Base-by-base conservation (phyloP, 1,284 basidiomycete species). In the Agroathelia rolfsii region DNA sequence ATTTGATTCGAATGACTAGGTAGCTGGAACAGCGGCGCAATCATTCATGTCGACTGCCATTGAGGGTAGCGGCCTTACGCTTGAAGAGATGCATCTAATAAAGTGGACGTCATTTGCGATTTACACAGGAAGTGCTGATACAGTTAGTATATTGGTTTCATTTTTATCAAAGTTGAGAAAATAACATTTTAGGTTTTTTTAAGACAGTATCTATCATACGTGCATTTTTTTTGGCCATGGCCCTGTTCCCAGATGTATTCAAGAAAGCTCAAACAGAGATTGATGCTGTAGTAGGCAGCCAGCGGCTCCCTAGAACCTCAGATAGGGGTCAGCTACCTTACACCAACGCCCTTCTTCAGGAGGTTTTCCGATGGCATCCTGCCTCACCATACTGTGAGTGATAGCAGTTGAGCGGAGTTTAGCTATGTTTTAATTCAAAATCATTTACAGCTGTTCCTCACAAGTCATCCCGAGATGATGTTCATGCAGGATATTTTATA, bases 241-340 rank as follows among this genome's bases (percentile, higher is more conserved):
- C 68, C 2, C 53, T 69, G 11, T 50, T 67, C 44, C 72, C 70
- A 9, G 63, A 67, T 27, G 63, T 64, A 15, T 58, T 61, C 33
- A 58, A 51, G 40, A 64, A 60, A 37, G 78, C 76, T 2, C 77
- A 77, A 41, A 59, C 55, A 36, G 76, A 81, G 48, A 64, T 81
- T 37, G 76, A 81, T 47, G 44, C 58, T 15, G 64, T 81, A 11
- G 44, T 79, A 39, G 76, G 76, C 32, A 52, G 49, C 36, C 65
- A 72, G 40, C 62, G 78, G 36, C 59, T 82, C 9, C 79, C 80
- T 21, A 66, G 58, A 3, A 70, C 77, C 43, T 52, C 55, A 27
- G 80, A 83, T 52, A 63, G 75, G 5, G 56, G 64, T 12, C 48
- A 60, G 8, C 54, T 82, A 19, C 75, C 76, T 3, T 81, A 76